These are phyloP conservation scores for Sporothrix variecibatus DNA, from an alignment of 2,329 filamentous ascomycete genomes.

Conservation along the genomic window DNA sequence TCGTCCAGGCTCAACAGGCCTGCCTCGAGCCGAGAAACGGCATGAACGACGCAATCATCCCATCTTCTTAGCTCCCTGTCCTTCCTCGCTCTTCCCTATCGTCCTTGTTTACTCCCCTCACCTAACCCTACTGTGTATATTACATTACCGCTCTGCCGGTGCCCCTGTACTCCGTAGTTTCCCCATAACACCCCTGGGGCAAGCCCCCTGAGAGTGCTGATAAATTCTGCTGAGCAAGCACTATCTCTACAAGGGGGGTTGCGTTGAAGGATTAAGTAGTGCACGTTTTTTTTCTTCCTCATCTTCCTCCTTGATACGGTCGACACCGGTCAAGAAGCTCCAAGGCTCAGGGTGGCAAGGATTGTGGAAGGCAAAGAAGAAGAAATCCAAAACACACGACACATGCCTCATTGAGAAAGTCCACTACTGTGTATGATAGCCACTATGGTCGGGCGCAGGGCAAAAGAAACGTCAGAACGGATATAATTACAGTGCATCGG, in stretches of 20 bases:
- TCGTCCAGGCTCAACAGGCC: too few relatives aligned
- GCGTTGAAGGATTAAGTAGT: neutral
- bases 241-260: neutral
- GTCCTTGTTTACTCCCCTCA: neutral
- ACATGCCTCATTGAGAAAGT: too few relatives aligned
- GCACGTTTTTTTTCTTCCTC: neutral
- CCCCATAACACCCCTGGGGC: neutral
- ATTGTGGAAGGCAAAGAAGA: neutral
- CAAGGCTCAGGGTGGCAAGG: neutral
- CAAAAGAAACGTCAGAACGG: neutral
- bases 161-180: neutral
- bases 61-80: neutral
- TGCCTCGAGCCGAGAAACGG: neutral
- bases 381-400: neutral
- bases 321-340: neutral
- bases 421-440: neutral
- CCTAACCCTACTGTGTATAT: neutral
- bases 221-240: slow-evolving; percentile 14
- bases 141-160: neutral
- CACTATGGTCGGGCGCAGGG: neutral
- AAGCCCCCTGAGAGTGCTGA: slow-evolving; percentile 1
- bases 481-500: neutral
- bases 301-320: neutral
- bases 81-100: neutral
- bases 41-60: neutral